These are phyloP conservation scores for Grammothele lineata DNA, from an alignment of 768 basidiomycete species.

Conservation along the genomic window DNA sequence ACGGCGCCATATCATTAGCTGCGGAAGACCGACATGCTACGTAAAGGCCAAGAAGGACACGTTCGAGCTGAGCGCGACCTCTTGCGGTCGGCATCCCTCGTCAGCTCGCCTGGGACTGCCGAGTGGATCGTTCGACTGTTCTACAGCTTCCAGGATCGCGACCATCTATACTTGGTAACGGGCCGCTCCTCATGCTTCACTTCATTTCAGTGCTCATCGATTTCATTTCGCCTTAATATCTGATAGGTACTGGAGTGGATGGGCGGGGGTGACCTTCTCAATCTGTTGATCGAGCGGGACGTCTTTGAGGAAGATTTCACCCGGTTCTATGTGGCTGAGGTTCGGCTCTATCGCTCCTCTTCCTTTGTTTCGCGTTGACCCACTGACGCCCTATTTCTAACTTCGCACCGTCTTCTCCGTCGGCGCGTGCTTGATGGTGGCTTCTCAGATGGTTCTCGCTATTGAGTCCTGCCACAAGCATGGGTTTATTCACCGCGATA, in stretches of 20 bases:
- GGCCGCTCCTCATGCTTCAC: conserved; percentile 22
- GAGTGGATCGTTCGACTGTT: conserved; percentile 93
- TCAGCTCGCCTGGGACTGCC: conserved; percentile 66
- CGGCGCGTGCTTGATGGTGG: background rate
- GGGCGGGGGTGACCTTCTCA: conserved; percentile 95
- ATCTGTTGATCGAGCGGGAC: conserved; percentile 89
- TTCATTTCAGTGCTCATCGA: conserved; percentile 24
- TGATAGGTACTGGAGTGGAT: conserved; percentile 86
- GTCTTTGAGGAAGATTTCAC: conserved; percentile 89
- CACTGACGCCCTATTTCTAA: background rate
- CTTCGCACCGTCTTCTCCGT: conserved; percentile 1
- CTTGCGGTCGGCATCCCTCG: conserved; percentile 83
- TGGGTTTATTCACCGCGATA: conserved; percentile 97
- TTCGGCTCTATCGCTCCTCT: conserved; percentile 28
- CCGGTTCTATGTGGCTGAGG: conserved; percentile 93
- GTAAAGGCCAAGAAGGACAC: conserved; percentile 96
- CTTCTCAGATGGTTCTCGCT: conserved; percentile 85
- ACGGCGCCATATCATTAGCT: conserved; percentile 41
- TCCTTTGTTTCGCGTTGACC: background rate
- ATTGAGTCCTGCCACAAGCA: conserved; percentile 91
- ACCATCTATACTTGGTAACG: conserved; percentile 88
- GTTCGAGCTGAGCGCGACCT: conserved; percentile 94
- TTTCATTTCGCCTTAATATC: conserved; percentile 58
- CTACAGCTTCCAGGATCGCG: conserved; percentile 94
- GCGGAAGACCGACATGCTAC: conserved; percentile 88